Conservation (phyloP, 768 basidiomycete species). For the Neoboletus magnificus region DNA sequence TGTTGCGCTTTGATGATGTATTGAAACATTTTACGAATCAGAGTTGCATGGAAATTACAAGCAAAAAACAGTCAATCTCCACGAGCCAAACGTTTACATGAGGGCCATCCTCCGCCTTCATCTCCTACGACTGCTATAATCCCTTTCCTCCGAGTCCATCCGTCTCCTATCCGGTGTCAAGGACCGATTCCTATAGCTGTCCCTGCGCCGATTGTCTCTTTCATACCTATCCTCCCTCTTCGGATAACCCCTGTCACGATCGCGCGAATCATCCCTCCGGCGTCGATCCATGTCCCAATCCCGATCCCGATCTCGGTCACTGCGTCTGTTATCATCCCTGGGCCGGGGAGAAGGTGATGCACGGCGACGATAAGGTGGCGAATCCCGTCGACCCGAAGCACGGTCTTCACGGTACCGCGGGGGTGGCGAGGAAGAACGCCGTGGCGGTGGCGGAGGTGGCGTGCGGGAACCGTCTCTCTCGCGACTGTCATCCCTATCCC, state of each 20-base stretch:
- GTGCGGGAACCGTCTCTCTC: constrained; percentile 34
- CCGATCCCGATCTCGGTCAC: constrained; percentile 8
- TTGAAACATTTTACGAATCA: background rate
- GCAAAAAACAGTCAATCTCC: background rate
- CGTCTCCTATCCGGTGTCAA: constrained; percentile 24
- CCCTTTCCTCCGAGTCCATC: constrained; percentile 24
- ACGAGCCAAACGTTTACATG: background rate
- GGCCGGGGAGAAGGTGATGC: constrained; percentile 22
- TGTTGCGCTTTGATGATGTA: background rate
- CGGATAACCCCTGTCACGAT: constrained; percentile 16
- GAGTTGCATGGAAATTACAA: background rate
- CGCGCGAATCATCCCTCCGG: constrained; percentile 25
- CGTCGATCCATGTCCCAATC: constrained; percentile 26
- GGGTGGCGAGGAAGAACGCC: constrained; percentile 26
- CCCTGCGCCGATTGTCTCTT: constrained; percentile 23
- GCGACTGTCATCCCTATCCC: constrained; percentile 16
- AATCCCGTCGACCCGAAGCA: constrained; percentile 20
- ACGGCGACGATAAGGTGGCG: constrained; percentile 23
- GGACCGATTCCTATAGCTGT: constrained; percentile 20
- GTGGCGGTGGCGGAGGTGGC: constrained; percentile 34
- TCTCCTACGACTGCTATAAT: constrained; percentile 18
- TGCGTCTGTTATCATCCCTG: constrained; percentile 17
- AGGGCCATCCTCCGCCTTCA: constrained; percentile 1
- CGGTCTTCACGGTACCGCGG: constrained; percentile 26
- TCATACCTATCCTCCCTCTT: constrained; percentile 22